Percentiles rank a stretch among this genome's conserved stretches.
phyloP scores from a whole-genome alignment of 1,139 yeast genomes.

The Meyerozyma athensensis region DNA sequence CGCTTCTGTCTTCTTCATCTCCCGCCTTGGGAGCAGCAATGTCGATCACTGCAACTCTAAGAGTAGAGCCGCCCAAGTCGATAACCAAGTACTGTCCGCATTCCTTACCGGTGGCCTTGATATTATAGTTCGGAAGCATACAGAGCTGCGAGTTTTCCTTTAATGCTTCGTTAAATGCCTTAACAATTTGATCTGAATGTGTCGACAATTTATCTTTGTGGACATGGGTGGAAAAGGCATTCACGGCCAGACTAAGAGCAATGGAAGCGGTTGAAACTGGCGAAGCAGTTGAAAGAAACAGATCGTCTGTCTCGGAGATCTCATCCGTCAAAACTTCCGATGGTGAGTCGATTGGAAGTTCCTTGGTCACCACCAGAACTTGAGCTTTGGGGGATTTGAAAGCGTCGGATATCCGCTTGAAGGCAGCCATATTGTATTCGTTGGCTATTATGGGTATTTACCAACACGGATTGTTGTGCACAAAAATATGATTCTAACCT shows the following conservation, averaged over 20 bases:
- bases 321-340: background rate
- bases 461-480: background rate
- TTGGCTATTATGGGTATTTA: background rate
- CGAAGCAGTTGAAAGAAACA: background rate
- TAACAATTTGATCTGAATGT: background rate
- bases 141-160: constrained; percentile 26
- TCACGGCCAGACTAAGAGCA: background rate
- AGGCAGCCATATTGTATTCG: background rate
- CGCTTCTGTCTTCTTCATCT: constrained; percentile 11
- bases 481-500: background rate
- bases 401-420: background rate
- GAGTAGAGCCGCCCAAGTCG: constrained; percentile 55
- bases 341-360: background rate
- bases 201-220: background rate
- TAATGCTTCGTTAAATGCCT: constrained; percentile 27
- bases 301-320: background rate
- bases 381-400: background rate
- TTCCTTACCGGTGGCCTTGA: constrained; percentile 40
- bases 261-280: background rate
- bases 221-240: background rate
- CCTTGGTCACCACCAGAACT: background rate
- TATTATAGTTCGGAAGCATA: constrained; percentile 46
- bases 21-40: constrained; percentile 18
- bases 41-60: constrained; percentile 44
- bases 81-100: constrained; percentile 42